phyloP scores from a whole-genome alignment of 805 yeast species.

The Metschnikowia vanudenii region DNA sequence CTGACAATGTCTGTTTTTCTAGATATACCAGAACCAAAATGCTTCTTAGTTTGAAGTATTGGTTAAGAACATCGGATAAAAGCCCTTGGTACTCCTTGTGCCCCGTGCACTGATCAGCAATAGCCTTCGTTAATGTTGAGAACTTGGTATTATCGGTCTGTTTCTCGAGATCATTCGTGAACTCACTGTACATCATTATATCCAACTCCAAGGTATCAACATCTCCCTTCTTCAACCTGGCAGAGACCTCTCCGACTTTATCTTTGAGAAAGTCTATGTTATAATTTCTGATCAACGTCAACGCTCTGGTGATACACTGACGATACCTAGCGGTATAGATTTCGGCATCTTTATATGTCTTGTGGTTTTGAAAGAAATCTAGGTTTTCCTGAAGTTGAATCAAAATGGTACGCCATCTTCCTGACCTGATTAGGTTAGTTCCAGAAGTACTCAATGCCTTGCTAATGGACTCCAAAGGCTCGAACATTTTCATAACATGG shows the following conservation, averaged over 20 bases:
- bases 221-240: slow-evolving; percentile 7
- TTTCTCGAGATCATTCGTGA: slow-evolving; percentile 17
- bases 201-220: slow-evolving; percentile 14
- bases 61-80: slow-evolving; percentile 58
- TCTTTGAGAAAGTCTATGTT: slow-evolving; percentile 45
- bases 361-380: slow-evolving; percentile 52
- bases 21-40: slow-evolving; percentile 45
- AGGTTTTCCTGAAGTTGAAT: slow-evolving; percentile 64
- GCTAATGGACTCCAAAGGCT: slow-evolving; percentile 67
- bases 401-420: slow-evolving; percentile 40
- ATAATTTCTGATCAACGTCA: slow-evolving; percentile 71
- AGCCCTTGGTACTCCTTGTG: slow-evolving; percentile 64
- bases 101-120: slow-evolving; percentile 20
- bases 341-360: slow-evolving; percentile 62
- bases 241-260: slow-evolving; percentile 8
- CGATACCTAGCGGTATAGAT: slow-evolving; percentile 69
- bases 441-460: slow-evolving; percentile 65
- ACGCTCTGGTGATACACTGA: slow-evolving; percentile 79
- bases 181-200: slow-evolving; percentile 20
- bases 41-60: slow-evolving; percentile 59
- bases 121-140: slow-evolving; percentile 12
- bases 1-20: slow-evolving; percentile 31
- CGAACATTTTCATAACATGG: slow-evolving; percentile 57
- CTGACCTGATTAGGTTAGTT: slow-evolving; percentile 55
- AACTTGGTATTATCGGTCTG: slow-evolving; percentile 17